Percentiles rank a stretch among this genome's conserved stretches.
Conservation (phyloP, 495 filamentous ascomycete species). For the Podospora pseudoanserina region DNA sequence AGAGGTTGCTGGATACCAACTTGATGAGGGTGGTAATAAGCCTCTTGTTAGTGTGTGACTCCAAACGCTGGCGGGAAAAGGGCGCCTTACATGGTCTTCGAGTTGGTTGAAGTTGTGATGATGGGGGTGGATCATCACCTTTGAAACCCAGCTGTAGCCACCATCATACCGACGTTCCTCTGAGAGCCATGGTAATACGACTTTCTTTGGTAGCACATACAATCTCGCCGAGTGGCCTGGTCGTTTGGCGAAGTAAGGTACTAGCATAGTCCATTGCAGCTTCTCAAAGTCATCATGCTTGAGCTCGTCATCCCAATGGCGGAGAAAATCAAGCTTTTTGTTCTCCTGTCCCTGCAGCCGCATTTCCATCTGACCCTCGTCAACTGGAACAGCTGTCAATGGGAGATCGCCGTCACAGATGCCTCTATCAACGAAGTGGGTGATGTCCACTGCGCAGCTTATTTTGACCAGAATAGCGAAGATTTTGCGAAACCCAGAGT, state of each 20-base stretch:
- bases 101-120: slow-evolving; percentile 14
- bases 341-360: not conserved
- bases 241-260: slow-evolving; percentile 12
- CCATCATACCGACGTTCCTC: not conserved
- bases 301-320: not conserved
- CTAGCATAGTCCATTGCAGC: slow-evolving; percentile 10
- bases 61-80: not conserved
- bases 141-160: slow-evolving; percentile 10
- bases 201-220: slow-evolving; percentile 12
- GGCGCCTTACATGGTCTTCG: not conserved
- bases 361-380: not conserved
- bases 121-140: slow-evolving; percentile 10
- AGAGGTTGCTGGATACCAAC: not conserved
- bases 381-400: slow-evolving; percentile 2
- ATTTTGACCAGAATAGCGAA: slow-evolving; percentile 14
- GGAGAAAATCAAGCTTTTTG: slow-evolving; percentile 5
- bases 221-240: not conserved
- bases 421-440: slow-evolving; percentile 2
- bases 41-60: not conserved
- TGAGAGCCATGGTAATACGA: slow-evolving; percentile 12
- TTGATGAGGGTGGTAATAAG: not conserved
- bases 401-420: slow-evolving; percentile 14
- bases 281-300: slow-evolving; percentile 9
- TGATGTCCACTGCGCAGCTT: not conserved
- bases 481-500: slow-evolving; percentile 6